These are phyloP conservation scores for Termitomyces sp. DNA, from an alignment of 1,284 basidiomycete genomes.

Conservation along the genomic window DNA sequence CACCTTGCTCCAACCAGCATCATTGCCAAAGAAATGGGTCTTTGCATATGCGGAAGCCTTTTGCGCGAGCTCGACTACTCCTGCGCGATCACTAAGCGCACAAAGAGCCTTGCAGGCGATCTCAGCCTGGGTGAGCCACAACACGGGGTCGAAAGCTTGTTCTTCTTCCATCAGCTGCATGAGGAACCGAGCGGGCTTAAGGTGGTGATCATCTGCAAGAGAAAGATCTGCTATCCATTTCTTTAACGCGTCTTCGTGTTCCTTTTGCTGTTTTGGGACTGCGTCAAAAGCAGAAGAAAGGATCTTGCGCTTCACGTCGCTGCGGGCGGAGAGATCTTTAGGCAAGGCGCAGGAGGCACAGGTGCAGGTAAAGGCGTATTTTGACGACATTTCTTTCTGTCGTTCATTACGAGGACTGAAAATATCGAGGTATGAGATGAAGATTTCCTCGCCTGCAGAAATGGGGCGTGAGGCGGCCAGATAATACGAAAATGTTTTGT, in stretches of 20 bases:
- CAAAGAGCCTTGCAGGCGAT: conserved; percentile 17
- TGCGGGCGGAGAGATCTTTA: conserved; percentile 11
- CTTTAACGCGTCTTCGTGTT: conserved; percentile 9
- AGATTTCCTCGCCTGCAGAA: conserved; percentile 14
- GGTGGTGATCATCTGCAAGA: conserved; percentile 14
- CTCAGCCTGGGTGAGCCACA: conserved; percentile 15
- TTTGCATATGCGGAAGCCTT: conserved; percentile 13
- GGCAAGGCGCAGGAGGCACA: conserved; percentile 17
- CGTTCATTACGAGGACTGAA: conserved; percentile 5
- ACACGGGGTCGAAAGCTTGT: conserved; percentile 2
- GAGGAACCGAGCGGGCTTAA: conserved; percentile 6
- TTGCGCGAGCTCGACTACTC: conserved; percentile 13
- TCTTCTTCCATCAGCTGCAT: conserved; percentile 18
- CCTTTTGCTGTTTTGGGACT: not conserved
- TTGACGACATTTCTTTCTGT: conserved; percentile 2
- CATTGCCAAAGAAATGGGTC: conserved; percentile 6
- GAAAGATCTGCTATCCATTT: conserved; percentile 9
- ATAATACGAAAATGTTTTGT: conserved; percentile 3
- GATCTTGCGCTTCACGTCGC: conserved; percentile 15
- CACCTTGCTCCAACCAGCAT: conserved; percentile 14
- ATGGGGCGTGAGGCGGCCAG: conserved; percentile 14
- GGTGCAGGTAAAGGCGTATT: conserved; percentile 18
- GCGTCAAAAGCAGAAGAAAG: not conserved
- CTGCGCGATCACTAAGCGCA: conserved; percentile 15
- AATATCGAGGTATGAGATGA: conserved; percentile 8